phyloP scores from a whole-genome alignment of 306 rosid species.

The Cicer bijugum region DNA sequence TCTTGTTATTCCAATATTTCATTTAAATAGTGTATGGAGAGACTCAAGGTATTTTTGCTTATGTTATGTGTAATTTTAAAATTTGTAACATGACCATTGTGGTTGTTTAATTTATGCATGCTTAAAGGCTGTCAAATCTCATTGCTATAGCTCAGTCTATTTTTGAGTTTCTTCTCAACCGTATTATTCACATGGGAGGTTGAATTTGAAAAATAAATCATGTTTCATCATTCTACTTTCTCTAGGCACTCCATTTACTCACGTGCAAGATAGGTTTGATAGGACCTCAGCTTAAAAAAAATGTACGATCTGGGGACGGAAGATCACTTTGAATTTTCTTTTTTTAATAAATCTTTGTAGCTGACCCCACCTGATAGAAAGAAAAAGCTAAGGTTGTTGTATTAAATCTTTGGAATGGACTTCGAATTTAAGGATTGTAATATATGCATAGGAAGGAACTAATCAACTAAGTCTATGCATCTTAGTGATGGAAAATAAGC shows the following conservation, averaged over 20 bases:
- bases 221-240: slow-evolving; percentile 38
- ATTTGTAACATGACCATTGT: slow-evolving; percentile 31
- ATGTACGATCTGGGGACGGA: slow-evolving; percentile 4
- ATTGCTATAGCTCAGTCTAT: slow-evolving; percentile 1
- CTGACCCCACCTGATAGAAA: neutral
- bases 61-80: slow-evolving; percentile 26
- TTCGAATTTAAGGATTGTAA: slow-evolving; percentile 30
- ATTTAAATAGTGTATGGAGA: slow-evolving; percentile 96
- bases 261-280: slow-evolving; percentile 7
- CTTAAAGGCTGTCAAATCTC: slow-evolving; percentile 18
- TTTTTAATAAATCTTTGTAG: slow-evolving; percentile 25
- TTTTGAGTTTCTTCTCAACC: slow-evolving; percentile 16
- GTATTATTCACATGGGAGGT: slow-evolving; percentile 24
- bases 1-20: slow-evolving; percentile 91
- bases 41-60: slow-evolving; percentile 73
- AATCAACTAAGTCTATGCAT: slow-evolving; percentile 7
- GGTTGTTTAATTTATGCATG: slow-evolving; percentile 35
- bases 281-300: slow-evolving; percentile 24
- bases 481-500: slow-evolving; percentile 7
- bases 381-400: neutral
- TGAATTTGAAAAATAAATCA: slow-evolving; percentile 19
- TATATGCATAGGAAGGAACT: slow-evolving; percentile 27
- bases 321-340: slow-evolving; percentile 27
- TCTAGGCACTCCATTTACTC: slow-evolving; percentile 25
- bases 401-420: slow-evolving; percentile 32